Conservation (phyloP, 75 land plant genomes). For the Sequoiadendron giganteum region DNA sequence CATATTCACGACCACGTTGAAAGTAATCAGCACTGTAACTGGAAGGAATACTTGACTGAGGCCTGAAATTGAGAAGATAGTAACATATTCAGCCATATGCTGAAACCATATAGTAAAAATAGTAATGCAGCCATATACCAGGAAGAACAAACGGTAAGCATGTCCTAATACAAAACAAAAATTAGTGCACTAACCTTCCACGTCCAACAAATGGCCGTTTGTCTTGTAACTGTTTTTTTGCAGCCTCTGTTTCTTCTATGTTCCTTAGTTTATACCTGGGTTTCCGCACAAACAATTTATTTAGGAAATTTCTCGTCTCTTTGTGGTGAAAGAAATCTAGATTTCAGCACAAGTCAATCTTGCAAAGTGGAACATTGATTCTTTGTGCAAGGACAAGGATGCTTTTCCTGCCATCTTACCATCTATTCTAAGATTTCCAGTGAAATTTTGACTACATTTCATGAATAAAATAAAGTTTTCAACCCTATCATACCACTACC, state of each 20-base stretch:
- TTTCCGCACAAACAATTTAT: background rate
- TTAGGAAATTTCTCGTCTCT: background rate
- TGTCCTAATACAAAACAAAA: background rate
- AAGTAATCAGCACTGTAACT: constrained; percentile 96
- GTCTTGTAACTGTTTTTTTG: constrained; percentile 93
- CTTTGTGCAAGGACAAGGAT: background rate
- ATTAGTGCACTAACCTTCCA: constrained; percentile 36
- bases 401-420: background rate
- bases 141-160: background rate
- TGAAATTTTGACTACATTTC: background rate
- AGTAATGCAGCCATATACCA: background rate
- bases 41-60: constrained; percentile 69
- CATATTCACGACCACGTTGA: constrained; percentile 95
- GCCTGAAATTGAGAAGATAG: constrained; percentile 6
- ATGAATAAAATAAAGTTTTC: background rate
- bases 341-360: background rate
- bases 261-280: constrained; percentile 87
- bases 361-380: background rate
- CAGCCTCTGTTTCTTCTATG: constrained; percentile 99
- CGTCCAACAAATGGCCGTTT: constrained; percentile 74
- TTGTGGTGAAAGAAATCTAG: background rate
- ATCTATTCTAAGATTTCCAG: background rate
- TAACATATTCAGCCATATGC: background rate
- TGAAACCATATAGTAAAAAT: background rate
- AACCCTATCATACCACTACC: background rate